Evolutionary conservation across 495 filamentous ascomycete genomes (phyloP), one percentile per base, ranked within the genome.

Genomic region (Letharia lupina): DNA sequence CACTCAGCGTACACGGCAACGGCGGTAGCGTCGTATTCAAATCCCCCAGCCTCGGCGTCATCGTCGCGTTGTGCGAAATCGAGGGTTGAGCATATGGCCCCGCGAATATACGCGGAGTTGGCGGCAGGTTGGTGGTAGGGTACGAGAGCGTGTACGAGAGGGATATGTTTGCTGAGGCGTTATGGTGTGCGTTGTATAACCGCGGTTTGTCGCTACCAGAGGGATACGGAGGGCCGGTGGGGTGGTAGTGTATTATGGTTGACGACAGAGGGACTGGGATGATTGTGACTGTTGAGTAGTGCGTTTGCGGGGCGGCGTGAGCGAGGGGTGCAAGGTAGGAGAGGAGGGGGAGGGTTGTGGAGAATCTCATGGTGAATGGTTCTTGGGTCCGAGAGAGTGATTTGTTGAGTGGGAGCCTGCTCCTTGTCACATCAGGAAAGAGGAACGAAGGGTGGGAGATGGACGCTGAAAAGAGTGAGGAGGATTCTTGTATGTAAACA

Each of bases 71-170:
- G n/a, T 6, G 33, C 18, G 31, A 3, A 10, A 39, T 50, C 8
- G 44, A 28, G 10, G 61, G 37, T 7, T 1, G 8, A 35, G 44
- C 50, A 12, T 31, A 8, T 48, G 2, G 45, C 5, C 23, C 1
- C 2, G 45, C 6, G 20, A 23, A n/a, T 20, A 23, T 8, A 10
- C 33, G 5, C 35, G 52, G 28, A 8, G n/a, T 44, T 12, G 31
- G n/a, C 40, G 20, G 42, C n/a, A 56, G 16, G 8, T 35, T 64
- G 35, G 50, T 64, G 18, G 52, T 64, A n/a, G 23, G 62, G 10
- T 64, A 64, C 8, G 54, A 42, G 50, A 64, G 62, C 7, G 52
- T 65, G 31, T 45, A 47, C 7, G 63, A 65, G 31, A 65, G 63
- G 3, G 58, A 44, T 13, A 57, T 47, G 13, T 33, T 64, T 15